Conservation (phyloP, 176 grass and related monocot genomes). For the Bolboschoenus planiculmis region DNA sequence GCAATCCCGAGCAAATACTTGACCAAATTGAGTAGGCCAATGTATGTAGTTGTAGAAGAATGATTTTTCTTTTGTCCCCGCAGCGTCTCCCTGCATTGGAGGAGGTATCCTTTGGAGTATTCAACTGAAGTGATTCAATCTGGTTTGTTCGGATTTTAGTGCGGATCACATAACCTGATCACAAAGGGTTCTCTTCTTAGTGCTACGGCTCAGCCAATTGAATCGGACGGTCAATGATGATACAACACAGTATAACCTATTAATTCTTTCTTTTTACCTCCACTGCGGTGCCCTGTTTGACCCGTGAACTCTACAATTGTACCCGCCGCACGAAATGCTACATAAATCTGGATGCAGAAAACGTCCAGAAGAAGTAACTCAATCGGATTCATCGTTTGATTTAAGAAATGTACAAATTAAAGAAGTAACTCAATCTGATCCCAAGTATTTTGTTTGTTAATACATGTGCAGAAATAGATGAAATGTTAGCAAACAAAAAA, state of each 20-base stretch:
- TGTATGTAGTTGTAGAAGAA: neutral
- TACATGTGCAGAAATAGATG: no score
- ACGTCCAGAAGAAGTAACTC: neutral
- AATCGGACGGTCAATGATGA: no score
- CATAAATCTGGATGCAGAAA: neutral
- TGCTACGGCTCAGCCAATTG: no score
- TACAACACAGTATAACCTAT: no score
- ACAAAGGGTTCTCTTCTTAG: no score
- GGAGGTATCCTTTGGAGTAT: neutral
- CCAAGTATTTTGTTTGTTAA: no score
- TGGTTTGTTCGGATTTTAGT: neutral
- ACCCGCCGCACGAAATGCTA: neutral
- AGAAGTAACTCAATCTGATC: neutral
- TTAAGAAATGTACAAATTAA: neutral
- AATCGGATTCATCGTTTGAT: neutral
- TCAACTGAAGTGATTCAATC: neutral
- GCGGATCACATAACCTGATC: no score
- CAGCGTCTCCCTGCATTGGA: neutral
- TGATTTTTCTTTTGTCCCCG: neutral
- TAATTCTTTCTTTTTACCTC: no score
- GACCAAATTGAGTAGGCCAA: neutral
- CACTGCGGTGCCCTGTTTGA: neutral
- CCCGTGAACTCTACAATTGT: neutral
- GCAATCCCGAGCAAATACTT: neutral
- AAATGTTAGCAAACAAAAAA: neutral